A percentile compares a stretch with the other conserved stretches of the same genome.
Evolutionary conservation across 768 basidiomycete species (phyloP).

Genomic region (Leccinum incarnatum): DNA sequence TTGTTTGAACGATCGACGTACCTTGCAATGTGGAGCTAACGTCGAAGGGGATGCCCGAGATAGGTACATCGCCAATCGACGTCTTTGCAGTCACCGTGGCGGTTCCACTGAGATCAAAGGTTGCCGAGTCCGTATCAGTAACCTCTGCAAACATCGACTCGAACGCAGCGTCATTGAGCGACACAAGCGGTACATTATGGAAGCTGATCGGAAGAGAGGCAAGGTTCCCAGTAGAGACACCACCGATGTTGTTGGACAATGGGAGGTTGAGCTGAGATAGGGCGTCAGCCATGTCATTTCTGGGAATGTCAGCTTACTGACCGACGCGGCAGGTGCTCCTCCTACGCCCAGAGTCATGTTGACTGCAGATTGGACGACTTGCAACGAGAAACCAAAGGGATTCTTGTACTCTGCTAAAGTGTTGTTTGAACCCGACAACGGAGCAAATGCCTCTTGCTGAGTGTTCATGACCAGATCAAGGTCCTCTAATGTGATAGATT

Average conservation of each 20-base stretch:
- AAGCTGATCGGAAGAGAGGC: slow-evolving; percentile 59
- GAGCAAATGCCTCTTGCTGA: slow-evolving; percentile 54
- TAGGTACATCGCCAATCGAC: slow-evolving; percentile 62
- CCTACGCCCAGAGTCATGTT: slow-evolving; percentile 49
- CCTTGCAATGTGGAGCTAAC: slow-evolving; percentile 57
- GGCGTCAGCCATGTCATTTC: not conserved
- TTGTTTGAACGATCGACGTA: slow-evolving; percentile 16
- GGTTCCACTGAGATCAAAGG: slow-evolving; percentile 52
- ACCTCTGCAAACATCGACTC: slow-evolving; percentile 55
- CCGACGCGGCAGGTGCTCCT: slow-evolving; percentile 53
- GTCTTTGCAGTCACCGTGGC: slow-evolving; percentile 61
- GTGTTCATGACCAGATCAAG: slow-evolving; percentile 51
- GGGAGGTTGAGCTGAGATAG: slow-evolving; percentile 49
- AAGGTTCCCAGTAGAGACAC: slow-evolving; percentile 68
- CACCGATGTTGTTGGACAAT: slow-evolving; percentile 46
- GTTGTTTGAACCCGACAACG: slow-evolving; percentile 53
- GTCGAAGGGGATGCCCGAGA: slow-evolving; percentile 60
- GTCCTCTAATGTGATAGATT: slow-evolving; percentile 60
- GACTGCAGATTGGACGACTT: slow-evolving; percentile 56
- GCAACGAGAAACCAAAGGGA: slow-evolving; percentile 74
- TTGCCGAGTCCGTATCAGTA: slow-evolving; percentile 44
- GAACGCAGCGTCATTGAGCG: slow-evolving; percentile 56
- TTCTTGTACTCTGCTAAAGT: slow-evolving; percentile 63
- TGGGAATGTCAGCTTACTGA: slow-evolving; percentile 26
- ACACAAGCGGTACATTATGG: slow-evolving; percentile 50